Percentiles rank a stretch among this genome's conserved stretches.
Evolutionary conservation across 768 basidiomycete genomes (phyloP).

Genomic region (Hericium rajendrae): DNA sequence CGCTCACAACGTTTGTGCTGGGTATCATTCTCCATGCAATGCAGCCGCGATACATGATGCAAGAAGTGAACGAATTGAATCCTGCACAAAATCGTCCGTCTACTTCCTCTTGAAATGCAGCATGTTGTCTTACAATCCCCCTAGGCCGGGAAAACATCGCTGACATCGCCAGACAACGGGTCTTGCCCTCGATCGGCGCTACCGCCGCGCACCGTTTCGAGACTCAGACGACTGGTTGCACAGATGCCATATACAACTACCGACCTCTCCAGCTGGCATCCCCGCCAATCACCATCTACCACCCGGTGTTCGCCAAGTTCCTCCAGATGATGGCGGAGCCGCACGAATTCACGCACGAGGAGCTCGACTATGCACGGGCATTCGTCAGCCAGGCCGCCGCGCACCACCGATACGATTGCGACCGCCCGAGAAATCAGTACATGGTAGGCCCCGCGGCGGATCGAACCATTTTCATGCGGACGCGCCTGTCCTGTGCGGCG

Average conservation of each 20-base stretch:
- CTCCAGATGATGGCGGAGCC: not conserved
- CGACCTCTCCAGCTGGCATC: slow-evolving; percentile 3
- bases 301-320: slow-evolving; percentile 9
- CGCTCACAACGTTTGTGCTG: not conserved
- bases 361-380: not conserved
- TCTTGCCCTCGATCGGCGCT: not conserved
- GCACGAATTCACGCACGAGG: not conserved
- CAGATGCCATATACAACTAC: slow-evolving; percentile 9
- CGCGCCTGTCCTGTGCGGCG: not conserved
- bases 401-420: not conserved
- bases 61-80: not conserved
- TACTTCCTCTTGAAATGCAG: not conserved
- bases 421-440: not conserved
- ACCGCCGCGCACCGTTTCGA: not conserved
- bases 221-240: not conserved
- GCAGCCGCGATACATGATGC: not conserved
- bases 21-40: not conserved
- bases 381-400: not conserved
- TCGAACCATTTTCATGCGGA: not conserved
- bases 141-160: not conserved
- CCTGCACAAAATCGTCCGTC: not conserved
- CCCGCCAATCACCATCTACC: slow-evolving; percentile 10
- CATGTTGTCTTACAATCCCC: not conserved
- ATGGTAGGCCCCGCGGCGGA: not conserved
- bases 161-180: not conserved